A percentile compares a stretch with the other conserved stretches of the same genome.
phyloP scores from a whole-genome alignment of 2,329 filamentous ascomycete genomes.

The Pseudogymnoascus verrucosus region DNA sequence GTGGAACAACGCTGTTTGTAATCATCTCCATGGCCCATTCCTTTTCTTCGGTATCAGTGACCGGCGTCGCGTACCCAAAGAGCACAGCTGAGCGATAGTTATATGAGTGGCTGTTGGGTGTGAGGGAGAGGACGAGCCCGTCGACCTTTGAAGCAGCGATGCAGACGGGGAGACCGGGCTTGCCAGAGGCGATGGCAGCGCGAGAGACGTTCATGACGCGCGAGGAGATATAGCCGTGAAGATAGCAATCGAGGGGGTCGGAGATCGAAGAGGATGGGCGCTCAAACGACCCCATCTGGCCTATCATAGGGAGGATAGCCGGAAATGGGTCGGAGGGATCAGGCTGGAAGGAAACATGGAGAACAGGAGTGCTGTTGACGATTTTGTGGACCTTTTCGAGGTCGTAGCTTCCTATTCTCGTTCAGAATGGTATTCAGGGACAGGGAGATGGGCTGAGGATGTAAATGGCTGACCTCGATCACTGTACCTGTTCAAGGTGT shows the following conservation, averaged over 20 bases:
- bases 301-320: slow-evolving; percentile 75
- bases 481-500: slow-evolving; percentile 21
- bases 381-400: slow-evolving; percentile 65
- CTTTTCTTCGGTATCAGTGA: slow-evolving; percentile 62
- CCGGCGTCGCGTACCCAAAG: slow-evolving; percentile 63
- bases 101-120: slow-evolving; percentile 73
- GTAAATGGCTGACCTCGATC: slow-evolving; percentile 18
- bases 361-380: slow-evolving; percentile 63
- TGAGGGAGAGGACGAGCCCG: slow-evolving; percentile 70
- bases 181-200: not conserved
- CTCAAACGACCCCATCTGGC: slow-evolving; percentile 66
- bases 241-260: slow-evolving; percentile 66
- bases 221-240: slow-evolving; percentile 77
- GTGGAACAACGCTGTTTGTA: slow-evolving; percentile 63
- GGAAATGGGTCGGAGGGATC: slow-evolving; percentile 60
- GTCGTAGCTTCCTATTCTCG: slow-evolving; percentile 56
- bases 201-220: slow-evolving; percentile 62
- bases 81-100: slow-evolving; percentile 72
- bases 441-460: not conserved
- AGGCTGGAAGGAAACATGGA: slow-evolving; percentile 70
- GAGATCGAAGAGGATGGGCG: slow-evolving; percentile 50
- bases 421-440: slow-evolving; percentile 14
- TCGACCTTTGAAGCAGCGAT: slow-evolving; percentile 69
- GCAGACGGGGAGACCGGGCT: slow-evolving; percentile 58
- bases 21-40: slow-evolving; percentile 71